A percentile compares a stretch with the other conserved stretches of the same genome.
These are phyloP conservation scores for Fusarium dimerum DNA, from an alignment of 2,329 filamentous ascomycete genomes.

Conservation along the genomic window DNA sequence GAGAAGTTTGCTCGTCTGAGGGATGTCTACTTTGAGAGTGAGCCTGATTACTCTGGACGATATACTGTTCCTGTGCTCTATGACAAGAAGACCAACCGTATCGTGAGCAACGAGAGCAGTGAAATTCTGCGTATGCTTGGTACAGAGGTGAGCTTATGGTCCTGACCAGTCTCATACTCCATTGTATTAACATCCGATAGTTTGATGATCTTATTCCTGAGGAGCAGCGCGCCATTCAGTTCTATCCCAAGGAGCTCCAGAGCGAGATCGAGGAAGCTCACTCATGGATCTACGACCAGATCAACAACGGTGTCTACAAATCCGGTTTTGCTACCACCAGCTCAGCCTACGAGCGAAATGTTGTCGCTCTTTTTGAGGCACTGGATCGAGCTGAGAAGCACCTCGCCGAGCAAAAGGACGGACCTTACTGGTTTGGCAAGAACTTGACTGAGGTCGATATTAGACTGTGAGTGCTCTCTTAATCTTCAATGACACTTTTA, in stretches of 20 bases:
- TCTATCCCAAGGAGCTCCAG: slow-evolving; percentile 68
- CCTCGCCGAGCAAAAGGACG: slow-evolving; percentile 49
- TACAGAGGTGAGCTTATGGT: slow-evolving; percentile 59
- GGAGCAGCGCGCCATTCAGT: slow-evolving; percentile 59
- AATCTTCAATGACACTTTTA: too few species aligned
- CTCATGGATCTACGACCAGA: slow-evolving; percentile 75
- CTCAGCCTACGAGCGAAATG: slow-evolving; percentile 77
- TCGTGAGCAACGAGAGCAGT: slow-evolving; percentile 89
- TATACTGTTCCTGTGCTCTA: slow-evolving; percentile 89
- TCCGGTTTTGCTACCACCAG: slow-evolving; percentile 84
- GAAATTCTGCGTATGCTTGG: slow-evolving; percentile 94
- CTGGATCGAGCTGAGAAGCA: slow-evolving; percentile 77
- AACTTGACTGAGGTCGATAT: slow-evolving; percentile 81
- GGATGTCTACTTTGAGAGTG: slow-evolving; percentile 76
- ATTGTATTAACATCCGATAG: slow-evolving; percentile 26
- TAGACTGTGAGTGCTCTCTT: slow-evolving; percentile 53
- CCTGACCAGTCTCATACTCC: too few species aligned
- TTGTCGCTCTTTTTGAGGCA: slow-evolving; percentile 69
- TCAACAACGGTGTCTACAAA: slow-evolving; percentile 74
- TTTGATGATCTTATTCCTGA: slow-evolving; percentile 73
- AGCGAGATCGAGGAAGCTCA: slow-evolving; percentile 74
- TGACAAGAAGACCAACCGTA: slow-evolving; percentile 72
- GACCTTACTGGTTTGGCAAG: slow-evolving; percentile 75
- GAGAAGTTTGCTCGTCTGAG: slow-evolving; percentile 69
- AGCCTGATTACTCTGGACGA: slow-evolving; percentile 71